These are phyloP conservation scores for Eremothecium sinecaudum DNA, from an alignment of 1,139 yeast species.

Conservation along the genomic window DNA sequence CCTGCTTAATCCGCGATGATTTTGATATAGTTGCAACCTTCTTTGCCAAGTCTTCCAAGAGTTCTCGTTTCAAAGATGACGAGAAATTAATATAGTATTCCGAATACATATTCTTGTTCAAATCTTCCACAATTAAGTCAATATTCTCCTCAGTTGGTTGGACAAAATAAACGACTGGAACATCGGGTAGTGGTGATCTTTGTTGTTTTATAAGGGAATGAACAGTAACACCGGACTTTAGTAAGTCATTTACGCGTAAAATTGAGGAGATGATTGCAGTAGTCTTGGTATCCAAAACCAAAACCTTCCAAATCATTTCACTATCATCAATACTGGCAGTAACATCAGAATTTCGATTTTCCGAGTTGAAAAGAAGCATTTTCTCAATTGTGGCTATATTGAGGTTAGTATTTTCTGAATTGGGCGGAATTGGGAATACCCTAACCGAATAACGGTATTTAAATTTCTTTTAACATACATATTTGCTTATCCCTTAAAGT, in stretches of 20 bases:
- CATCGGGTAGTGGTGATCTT: constrained; percentile 79
- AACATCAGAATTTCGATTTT: constrained; percentile 41
- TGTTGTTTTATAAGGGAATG: constrained; percentile 64
- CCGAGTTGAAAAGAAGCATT: constrained; percentile 72
- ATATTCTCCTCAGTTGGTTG: constrained; percentile 79
- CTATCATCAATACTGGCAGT: constrained; percentile 45
- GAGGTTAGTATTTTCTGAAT: neutral
- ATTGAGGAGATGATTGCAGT: constrained; percentile 84
- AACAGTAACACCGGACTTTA: constrained; percentile 82
- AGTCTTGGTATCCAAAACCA: constrained; percentile 71
- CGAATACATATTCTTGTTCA: constrained; percentile 66
- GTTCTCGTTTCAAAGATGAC: constrained; percentile 61
- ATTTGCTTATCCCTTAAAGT: constrained; percentile 36
- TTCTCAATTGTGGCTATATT: constrained; percentile 50
- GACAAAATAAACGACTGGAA: constrained; percentile 86
- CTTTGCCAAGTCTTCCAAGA: constrained; percentile 83
- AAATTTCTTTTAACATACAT: constrained; percentile 25
- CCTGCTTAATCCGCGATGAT: constrained; percentile 67
- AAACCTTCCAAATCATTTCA: constrained; percentile 85
- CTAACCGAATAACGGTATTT: too few species aligned
- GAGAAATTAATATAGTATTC: constrained; percentile 79
- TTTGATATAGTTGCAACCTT: constrained; percentile 65
- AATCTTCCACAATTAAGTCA: constrained; percentile 56
- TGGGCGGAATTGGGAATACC: neutral
- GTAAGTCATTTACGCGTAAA: constrained; percentile 77